Evolutionary conservation across 2,329 filamentous ascomycete genomes (phyloP).

Genomic region (Neonectria sp.): DNA sequence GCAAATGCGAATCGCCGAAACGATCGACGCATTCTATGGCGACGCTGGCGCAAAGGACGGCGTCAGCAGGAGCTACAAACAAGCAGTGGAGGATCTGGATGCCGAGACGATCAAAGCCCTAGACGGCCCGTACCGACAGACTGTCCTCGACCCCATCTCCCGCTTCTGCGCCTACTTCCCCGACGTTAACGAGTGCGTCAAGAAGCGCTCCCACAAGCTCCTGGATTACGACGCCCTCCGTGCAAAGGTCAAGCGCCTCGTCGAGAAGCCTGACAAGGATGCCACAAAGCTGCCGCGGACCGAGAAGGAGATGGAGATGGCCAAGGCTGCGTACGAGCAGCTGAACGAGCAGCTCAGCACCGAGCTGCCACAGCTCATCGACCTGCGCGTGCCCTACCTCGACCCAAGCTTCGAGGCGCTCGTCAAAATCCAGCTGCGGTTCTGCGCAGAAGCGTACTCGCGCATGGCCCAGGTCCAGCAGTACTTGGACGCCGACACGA

Average conservation of each 20-base stretch:
- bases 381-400: conserved; percentile 95
- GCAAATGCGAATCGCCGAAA: conserved; percentile 99
- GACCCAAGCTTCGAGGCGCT: conserved; percentile 98
- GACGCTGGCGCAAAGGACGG: conserved; percentile 95
- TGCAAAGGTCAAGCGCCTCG: conserved; percentile 95
- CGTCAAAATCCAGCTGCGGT: conserved; percentile 97
- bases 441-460: conserved; percentile 97
- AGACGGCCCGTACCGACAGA: conserved; percentile 94
- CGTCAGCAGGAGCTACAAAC: conserved; percentile 97
- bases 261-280: conserved; percentile 99
- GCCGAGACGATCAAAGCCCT: conserved; percentile 98
- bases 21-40: conserved; percentile 99
- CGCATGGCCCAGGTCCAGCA: conserved; percentile 99
- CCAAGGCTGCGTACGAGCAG: conserved; percentile 93
- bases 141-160: conserved; percentile 94
- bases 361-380: conserved; percentile 95
- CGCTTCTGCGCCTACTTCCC: conserved; percentile 99
- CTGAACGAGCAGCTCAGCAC: conserved; percentile 95
- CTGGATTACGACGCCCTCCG: conserved; percentile 98
- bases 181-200: conserved; percentile 99
- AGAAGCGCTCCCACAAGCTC: conserved; percentile 98
- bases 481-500: conserved; percentile 94
- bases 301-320: conserved; percentile 97
- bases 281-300: conserved; percentile 95
- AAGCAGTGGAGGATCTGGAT: conserved; percentile 97